A percentile compares a stretch with the other conserved stretches of the same genome.
Conservation (phyloP, 2,329 filamentous ascomycete genomes). For the Neofusicoccum ribis region DNA sequence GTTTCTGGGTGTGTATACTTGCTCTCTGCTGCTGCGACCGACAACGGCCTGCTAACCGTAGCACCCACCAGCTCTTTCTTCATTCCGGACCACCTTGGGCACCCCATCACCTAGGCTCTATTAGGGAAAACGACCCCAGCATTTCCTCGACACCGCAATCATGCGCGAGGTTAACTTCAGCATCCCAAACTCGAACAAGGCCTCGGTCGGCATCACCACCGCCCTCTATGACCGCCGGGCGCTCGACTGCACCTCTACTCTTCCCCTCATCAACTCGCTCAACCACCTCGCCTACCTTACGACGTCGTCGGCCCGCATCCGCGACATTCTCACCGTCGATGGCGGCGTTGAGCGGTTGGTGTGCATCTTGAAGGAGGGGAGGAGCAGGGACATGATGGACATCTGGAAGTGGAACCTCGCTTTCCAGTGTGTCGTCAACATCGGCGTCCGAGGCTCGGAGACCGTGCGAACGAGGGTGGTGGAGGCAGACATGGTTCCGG, state of each 20-base stretch:
- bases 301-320: conserved; percentile 93
- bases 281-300: conserved; percentile 99
- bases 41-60: conserved; percentile 33
- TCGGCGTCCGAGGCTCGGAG: conserved; percentile 93
- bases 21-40: not conserved
- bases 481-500: conserved; percentile 98
- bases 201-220: conserved; percentile 96
- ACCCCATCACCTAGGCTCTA: conserved; percentile 9
- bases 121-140: not conserved
- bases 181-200: conserved; percentile 99
- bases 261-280: conserved; percentile 97
- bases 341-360: conserved; percentile 95
- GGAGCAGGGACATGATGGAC: conserved; percentile 98
- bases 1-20: conserved; percentile 17
- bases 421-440: conserved; percentile 98
- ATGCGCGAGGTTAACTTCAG: conserved; percentile 99
- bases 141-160: conserved; percentile 45
- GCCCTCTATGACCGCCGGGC: conserved; percentile 96
- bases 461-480: conserved; percentile 91
- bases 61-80: conserved; percentile 28
- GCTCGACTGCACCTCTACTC: conserved; percentile 95
- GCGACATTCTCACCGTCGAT: conserved; percentile 97
- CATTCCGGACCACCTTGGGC: conserved; percentile 17
- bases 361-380: conserved; percentile 95
- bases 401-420: conserved; percentile 99